Base-by-base conservation (phyloP, 805 yeast genomes). In the Barnettozyma botsteinii region DNA sequence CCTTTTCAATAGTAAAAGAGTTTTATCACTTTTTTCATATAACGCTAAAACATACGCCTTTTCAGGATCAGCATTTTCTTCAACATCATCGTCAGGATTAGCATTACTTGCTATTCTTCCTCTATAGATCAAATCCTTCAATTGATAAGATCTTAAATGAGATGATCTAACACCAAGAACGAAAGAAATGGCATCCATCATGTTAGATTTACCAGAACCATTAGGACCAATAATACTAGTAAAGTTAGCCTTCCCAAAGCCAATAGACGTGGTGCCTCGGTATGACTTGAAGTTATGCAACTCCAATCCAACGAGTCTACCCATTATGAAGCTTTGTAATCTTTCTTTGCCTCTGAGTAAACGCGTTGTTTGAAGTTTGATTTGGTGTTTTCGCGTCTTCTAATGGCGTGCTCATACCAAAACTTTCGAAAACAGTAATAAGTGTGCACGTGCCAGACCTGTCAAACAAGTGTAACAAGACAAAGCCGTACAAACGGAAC, bases 171-270 rank as follows among this genome's bases (percentile, higher is more conserved):
- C 79, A 20, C 98, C 98, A 27, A 93, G 70, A 8, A 91, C 98
- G 60, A 93, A 93, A 17, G 96, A 82, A 33, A 93, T 83, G 26
- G 98, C 97, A 59, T 93, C 98, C 84, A 93, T 89, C 79, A 93
- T 84, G 57, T 93, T 93, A 31, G 96, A 85, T 64, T 93, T 93
- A 7, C 98, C 98, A 1, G 97, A 84, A 25, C 98, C 98, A 69
- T 93, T 93, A n/a, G 98, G 98, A 1, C 98, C 98, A 42, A 93
- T 85, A 46, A 93, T 85, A 33, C 95, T 81, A 1, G 96, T 86
- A 66, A 93, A 93, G 45, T 73, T 70, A 0, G 89, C 75, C 11
- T 80, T 71, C 0, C 96, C 96, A 61, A 93, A 84, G 3, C 93
- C 95, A 18, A 91, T 75, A 5, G 71, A 70, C 14, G 86, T 72